These are phyloP conservation scores for Claviceps sp. DNA, from an alignment of 2,329 filamentous ascomycete species.

Conservation along the genomic window DNA sequence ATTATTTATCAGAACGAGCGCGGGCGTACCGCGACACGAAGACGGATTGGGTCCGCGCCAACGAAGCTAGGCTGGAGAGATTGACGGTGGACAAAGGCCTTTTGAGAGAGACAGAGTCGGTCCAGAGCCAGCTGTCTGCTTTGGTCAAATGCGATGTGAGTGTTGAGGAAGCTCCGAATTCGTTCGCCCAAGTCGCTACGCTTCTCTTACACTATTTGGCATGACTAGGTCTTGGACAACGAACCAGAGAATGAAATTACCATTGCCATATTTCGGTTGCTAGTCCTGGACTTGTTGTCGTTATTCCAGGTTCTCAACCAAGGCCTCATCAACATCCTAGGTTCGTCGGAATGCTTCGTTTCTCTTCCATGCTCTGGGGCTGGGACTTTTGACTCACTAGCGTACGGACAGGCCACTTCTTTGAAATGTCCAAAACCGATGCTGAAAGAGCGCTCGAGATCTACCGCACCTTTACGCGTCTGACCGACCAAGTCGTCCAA, in stretches of 20 bases:
- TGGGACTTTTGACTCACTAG: constrained; percentile 3
- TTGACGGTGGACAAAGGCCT: constrained; percentile 84
- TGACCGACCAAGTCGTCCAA: constrained; percentile 85
- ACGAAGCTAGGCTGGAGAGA: constrained; percentile 71
- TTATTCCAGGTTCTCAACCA: constrained; percentile 94
- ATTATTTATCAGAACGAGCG: constrained; percentile 73
- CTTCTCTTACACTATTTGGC: not conserved
- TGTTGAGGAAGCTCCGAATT: constrained; percentile 8
- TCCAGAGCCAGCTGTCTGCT: constrained; percentile 77
- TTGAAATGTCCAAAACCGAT: constrained; percentile 92
- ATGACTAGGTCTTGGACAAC: constrained; percentile 58
- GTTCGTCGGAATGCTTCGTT: constrained; percentile 34
- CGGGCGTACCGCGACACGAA: constrained; percentile 73
- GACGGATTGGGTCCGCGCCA: constrained; percentile 77
- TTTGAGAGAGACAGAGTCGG: constrained; percentile 76
- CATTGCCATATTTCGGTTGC: constrained; percentile 77
- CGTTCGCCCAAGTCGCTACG: too few relatives aligned
- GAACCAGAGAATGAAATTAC: constrained; percentile 96
- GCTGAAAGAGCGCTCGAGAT: constrained; percentile 84
- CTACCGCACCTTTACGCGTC: constrained; percentile 81
- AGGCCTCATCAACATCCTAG: constrained; percentile 90
- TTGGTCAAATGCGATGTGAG: constrained; percentile 81
- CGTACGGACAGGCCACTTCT: constrained; percentile 65
- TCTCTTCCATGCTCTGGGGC: constrained; percentile 3
- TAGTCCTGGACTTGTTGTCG: constrained; percentile 79